phyloP scores from a whole-genome alignment of 805 yeast species.

The Suhomyces sp. region DNA sequence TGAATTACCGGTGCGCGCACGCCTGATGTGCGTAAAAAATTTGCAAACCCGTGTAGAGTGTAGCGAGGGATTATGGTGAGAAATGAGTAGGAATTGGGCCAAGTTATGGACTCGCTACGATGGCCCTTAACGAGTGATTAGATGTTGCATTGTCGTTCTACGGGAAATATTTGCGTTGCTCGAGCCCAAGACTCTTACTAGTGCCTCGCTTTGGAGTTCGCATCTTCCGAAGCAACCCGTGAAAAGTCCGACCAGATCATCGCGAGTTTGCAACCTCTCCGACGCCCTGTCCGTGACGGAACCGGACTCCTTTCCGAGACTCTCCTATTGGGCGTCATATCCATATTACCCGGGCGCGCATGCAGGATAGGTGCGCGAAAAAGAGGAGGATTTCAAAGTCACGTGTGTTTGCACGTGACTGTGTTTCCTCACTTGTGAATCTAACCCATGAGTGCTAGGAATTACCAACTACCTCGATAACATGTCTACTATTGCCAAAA shows the following conservation, averaged over 20 bases:
- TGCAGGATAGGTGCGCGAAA: neutral
- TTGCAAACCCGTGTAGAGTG: neutral
- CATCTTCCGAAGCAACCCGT: constrained; percentile 1
- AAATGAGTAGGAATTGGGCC: neutral
- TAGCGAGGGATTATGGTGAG: neutral
- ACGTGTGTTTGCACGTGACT: neutral
- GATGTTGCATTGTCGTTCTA: neutral
- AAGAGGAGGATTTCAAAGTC: too few relatives aligned
- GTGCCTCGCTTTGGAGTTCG: neutral
- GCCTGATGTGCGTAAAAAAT: constrained; percentile 1
- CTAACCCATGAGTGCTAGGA: neutral
- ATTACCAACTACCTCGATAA: neutral
- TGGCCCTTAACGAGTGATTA: too few relatives aligned
- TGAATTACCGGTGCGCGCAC: constrained; percentile 4
- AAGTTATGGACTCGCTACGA: neutral
- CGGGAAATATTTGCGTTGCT: neutral
- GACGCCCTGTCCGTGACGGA: constrained; percentile 1
- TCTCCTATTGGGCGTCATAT: neutral
- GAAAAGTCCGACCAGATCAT: constrained; percentile 3
- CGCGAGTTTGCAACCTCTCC: neutral
- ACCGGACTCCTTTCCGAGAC: neutral
- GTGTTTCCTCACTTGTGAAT: neutral
- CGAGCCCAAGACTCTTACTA: neutral
- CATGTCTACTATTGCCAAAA: constrained; percentile 4
- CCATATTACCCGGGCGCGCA: neutral